phyloP scores from a whole-genome alignment of 768 basidiomycete species.

The Rhodotorula kratochvilovae region DNA sequence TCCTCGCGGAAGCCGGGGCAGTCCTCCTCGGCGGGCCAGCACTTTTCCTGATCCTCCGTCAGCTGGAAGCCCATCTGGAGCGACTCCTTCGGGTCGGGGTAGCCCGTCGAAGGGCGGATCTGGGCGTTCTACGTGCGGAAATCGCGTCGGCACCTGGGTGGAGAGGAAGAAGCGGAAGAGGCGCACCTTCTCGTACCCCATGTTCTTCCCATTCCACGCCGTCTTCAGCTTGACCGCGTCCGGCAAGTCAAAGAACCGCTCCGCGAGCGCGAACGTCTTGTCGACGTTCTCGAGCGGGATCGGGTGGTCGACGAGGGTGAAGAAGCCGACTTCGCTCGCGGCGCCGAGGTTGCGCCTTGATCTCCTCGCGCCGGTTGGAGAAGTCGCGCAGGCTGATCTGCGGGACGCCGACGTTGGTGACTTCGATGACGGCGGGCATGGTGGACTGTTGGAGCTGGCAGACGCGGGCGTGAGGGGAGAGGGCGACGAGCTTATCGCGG shows the following conservation, averaged over 20 bases:
- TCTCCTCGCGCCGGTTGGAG: conserved; percentile 40
- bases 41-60: conserved; percentile 17
- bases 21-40: conserved; percentile 42
- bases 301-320: conserved; percentile 43
- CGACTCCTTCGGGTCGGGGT: conserved; percentile 43
- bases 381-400: conserved; percentile 44
- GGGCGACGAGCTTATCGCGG: neutral
- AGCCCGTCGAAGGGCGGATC: conserved; percentile 44
- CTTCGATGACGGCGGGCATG: conserved; percentile 4
- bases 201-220: conserved; percentile 33
- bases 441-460: neutral
- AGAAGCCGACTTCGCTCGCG: conserved; percentile 43
- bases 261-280: conserved; percentile 37
- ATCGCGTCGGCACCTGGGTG: neutral
- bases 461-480: no score
- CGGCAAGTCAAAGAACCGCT: conserved; percentile 42
- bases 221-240: conserved; percentile 41
- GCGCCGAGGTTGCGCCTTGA: conserved; percentile 43
- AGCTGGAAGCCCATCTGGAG: conserved; percentile 42
- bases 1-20: conserved; percentile 29
- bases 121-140: conserved; percentile 11
- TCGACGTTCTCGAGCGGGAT: conserved; percentile 42
- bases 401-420: conserved; percentile 14
- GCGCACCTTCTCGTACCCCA: conserved; percentile 12
- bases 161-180: neutral